Conservation (phyloP, 352 stramenopile species). For the Phytophthora constricta region DNA sequence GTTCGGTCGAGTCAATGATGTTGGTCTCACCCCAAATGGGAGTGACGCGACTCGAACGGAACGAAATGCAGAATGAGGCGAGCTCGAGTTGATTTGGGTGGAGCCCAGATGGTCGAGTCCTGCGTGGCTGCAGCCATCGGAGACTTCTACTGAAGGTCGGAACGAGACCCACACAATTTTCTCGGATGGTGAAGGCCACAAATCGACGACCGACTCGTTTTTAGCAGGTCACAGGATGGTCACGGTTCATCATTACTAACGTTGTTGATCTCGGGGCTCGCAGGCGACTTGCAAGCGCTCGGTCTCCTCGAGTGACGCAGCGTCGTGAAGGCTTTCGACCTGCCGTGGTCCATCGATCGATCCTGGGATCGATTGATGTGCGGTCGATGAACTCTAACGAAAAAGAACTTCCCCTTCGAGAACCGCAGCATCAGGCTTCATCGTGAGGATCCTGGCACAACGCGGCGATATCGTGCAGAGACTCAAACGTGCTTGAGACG, state of each 20-base stretch:
- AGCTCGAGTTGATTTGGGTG: neutral
- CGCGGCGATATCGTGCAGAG: neutral
- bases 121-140: neutral
- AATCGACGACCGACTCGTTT: neutral
- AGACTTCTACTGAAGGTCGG: neutral
- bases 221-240: neutral
- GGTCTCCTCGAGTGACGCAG: neutral
- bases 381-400: neutral
- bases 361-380: neutral
- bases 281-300: neutral
- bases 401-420: neutral
- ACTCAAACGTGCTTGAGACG: neutral
- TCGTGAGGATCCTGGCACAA: neutral
- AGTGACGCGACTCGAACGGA: neutral
- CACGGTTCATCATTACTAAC: neutral
- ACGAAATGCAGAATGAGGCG: neutral
- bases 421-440: neutral
- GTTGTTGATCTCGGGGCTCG: neutral
- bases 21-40: neutral
- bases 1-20: no score
- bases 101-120: neutral
- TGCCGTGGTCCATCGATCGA: neutral
- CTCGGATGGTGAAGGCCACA: neutral
- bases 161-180: neutral
- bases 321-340: neutral